Percentiles rank a stretch among this genome's conserved stretches.
Evolutionary conservation across 176 grass and related monocot species (phyloP).

Genomic region (Triticum turgidum): DNA sequence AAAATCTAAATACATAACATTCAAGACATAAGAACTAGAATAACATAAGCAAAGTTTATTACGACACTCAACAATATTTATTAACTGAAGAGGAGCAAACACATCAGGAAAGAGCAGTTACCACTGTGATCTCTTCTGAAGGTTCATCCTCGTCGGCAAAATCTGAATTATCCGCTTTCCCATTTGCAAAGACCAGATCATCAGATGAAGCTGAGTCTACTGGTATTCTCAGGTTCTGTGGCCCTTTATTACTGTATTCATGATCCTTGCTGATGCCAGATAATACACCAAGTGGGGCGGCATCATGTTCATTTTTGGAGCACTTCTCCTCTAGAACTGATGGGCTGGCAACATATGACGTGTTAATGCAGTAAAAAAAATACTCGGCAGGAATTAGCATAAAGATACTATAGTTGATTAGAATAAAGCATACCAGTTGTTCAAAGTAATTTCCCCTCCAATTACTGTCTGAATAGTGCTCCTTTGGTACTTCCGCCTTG

Average conservation of each 20-base stretch:
- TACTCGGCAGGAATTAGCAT: background rate
- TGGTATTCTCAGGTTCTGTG: background rate
- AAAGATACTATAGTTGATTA: background rate
- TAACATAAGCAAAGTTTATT: background rate
- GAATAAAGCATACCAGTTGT: constrained; percentile 39
- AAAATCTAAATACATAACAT: background rate
- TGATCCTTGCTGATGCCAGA: too few species aligned
- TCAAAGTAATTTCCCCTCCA: constrained; percentile 27
- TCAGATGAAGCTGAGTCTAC: constrained; percentile 5
- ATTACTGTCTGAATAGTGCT: constrained; percentile 21
- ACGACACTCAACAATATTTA: background rate
- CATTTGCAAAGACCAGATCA: constrained; percentile 36
- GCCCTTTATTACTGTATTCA: constrained; percentile 18
- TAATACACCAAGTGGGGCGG: constrained; percentile 17
- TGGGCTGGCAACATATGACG: constrained; percentile 19
- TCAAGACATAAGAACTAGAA: background rate
- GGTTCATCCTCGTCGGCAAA: constrained; percentile 17
- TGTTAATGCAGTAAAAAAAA: background rate
- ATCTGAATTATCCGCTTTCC: constrained; percentile 25
- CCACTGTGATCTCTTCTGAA: constrained; percentile 48
- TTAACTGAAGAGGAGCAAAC: background rate
- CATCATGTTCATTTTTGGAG: constrained; percentile 41
- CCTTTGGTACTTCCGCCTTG: constrained; percentile 48
- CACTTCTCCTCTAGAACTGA: constrained; percentile 33
- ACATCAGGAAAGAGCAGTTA: constrained; percentile 30